Conservation (phyloP, 1,284 basidiomycete species). For the Leccinum variabile region DNA sequence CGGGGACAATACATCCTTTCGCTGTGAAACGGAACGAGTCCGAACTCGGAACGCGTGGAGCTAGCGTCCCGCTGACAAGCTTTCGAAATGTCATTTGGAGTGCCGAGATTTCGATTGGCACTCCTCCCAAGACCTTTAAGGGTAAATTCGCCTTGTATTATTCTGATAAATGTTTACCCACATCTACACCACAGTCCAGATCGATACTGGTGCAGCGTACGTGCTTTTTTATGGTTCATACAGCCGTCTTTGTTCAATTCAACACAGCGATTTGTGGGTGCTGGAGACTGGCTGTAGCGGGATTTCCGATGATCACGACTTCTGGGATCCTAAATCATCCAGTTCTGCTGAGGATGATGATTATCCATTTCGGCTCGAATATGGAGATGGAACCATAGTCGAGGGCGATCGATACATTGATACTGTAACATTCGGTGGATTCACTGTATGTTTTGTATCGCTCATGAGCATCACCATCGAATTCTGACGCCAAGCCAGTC, state of each 20-base stretch:
- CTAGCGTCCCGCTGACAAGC: background rate
- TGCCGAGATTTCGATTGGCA: background rate
- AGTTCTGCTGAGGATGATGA: background rate
- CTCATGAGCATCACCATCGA: background rate
- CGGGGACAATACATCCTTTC: background rate
- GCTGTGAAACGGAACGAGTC: background rate
- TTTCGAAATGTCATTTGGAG: background rate
- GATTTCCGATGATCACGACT: background rate
- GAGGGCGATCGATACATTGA: background rate
- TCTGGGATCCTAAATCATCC: background rate
- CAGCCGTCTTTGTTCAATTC: background rate
- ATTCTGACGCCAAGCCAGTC: background rate
- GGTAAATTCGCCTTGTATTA: background rate
- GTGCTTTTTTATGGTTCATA: background rate
- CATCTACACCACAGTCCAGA: background rate
- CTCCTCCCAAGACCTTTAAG: background rate
- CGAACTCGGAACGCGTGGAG: background rate
- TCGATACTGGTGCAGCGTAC: background rate
- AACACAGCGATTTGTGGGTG: background rate
- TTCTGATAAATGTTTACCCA: background rate
- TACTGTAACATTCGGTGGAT: background rate
- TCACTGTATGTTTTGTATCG: background rate
- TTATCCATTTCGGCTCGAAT: background rate
- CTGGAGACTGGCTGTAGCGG: background rate
- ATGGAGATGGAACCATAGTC: background rate